Evolutionary conservation across 1,284 basidiomycete species (phyloP).

Genomic region (Amylostereum areolatum): DNA sequence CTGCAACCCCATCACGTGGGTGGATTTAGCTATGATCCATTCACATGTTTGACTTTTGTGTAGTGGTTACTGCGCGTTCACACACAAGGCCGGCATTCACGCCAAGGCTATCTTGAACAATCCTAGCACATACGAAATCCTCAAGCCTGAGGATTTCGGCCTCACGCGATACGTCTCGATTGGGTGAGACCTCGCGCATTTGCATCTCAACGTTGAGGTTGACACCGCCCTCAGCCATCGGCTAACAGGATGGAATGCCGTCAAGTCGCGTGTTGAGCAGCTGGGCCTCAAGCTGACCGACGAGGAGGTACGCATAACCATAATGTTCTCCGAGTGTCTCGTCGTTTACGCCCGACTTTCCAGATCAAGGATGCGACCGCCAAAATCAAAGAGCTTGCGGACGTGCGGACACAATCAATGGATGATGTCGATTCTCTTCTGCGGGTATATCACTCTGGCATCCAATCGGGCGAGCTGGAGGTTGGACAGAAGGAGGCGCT

Average conservation of each 20-base stretch:
- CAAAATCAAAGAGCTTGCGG: slow-evolving; percentile 99
- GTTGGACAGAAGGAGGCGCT: slow-evolving; percentile 86
- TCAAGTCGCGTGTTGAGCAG: slow-evolving; percentile 99
- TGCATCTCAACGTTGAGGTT: not conserved
- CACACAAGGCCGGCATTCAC: slow-evolving; percentile 99
- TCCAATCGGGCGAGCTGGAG: slow-evolving; percentile 80
- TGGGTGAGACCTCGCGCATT: slow-evolving; percentile 45
- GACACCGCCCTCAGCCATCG: slow-evolving; percentile 56
- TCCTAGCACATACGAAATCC: slow-evolving; percentile 97
- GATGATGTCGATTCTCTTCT: slow-evolving; percentile 98
- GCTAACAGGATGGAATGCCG: slow-evolving; percentile 96
- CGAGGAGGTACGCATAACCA: slow-evolving; percentile 53
- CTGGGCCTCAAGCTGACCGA: slow-evolving; percentile 84
- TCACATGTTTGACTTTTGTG: not conserved
- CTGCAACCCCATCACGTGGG: slow-evolving; percentile 88
- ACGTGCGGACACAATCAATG: slow-evolving; percentile 97
- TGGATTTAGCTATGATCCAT: slow-evolving; percentile 11
- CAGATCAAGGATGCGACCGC: slow-evolving; percentile 95
- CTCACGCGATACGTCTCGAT: slow-evolving; percentile 98
- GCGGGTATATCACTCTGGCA: slow-evolving; percentile 90
- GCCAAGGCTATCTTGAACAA: slow-evolving; percentile 99
- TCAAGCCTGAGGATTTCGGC: slow-evolving; percentile 98
- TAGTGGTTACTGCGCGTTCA: slow-evolving; percentile 98
- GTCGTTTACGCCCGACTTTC: not conserved
- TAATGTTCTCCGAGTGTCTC: not conserved